These are phyloP conservation scores for Reticulascus tulasneorum DNA, from an alignment of 2,329 filamentous ascomycete species.

Conservation along the genomic window DNA sequence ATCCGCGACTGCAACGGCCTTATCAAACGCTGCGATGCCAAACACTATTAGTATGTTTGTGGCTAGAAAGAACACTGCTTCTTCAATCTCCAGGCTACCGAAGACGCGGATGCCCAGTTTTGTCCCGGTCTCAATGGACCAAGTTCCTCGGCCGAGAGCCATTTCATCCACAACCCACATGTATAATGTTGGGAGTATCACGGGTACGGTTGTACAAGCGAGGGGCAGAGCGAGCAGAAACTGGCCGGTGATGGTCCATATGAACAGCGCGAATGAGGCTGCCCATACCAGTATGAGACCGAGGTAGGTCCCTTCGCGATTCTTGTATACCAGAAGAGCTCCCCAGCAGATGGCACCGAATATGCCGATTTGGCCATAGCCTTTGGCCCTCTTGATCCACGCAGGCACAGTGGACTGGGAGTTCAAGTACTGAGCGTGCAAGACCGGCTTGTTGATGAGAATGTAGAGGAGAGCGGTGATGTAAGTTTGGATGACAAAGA, in stretches of 20 bases:
- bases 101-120: slow-evolving; percentile 63
- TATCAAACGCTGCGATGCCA: slow-evolving; percentile 65
- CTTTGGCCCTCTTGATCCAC: slow-evolving; percentile 24
- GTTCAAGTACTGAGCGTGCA: slow-evolving; percentile 41
- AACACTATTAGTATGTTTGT: slow-evolving; percentile 69
- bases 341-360: slow-evolving; percentile 39
- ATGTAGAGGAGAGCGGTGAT: slow-evolving; percentile 67
- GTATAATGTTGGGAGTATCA: slow-evolving; percentile 62
- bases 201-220: slow-evolving; percentile 54
- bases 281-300: slow-evolving; percentile 69
- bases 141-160: slow-evolving; percentile 64
- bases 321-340: slow-evolving; percentile 37
- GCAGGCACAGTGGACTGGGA: slow-evolving; percentile 22
- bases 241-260: slow-evolving; percentile 61
- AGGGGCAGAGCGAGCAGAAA: slow-evolving; percentile 59
- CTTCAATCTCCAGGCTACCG: slow-evolving; percentile 66
- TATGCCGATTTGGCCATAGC: slow-evolving; percentile 48
- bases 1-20: slow-evolving; percentile 61
- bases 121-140: slow-evolving; percentile 65
- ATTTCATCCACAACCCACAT: slow-evolving; percentile 70
- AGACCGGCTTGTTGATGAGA: slow-evolving; percentile 60
- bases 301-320: slow-evolving; percentile 57
- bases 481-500: slow-evolving; percentile 74
- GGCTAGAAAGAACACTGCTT: slow-evolving; percentile 68
- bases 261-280: slow-evolving; percentile 58